A percentile compares a stretch with the other conserved stretches of the same genome.
These are phyloP conservation scores for Pseudopithomyces maydicus DNA, from an alignment of 2,329 filamentous ascomycete genomes.

Conservation along the genomic window DNA sequence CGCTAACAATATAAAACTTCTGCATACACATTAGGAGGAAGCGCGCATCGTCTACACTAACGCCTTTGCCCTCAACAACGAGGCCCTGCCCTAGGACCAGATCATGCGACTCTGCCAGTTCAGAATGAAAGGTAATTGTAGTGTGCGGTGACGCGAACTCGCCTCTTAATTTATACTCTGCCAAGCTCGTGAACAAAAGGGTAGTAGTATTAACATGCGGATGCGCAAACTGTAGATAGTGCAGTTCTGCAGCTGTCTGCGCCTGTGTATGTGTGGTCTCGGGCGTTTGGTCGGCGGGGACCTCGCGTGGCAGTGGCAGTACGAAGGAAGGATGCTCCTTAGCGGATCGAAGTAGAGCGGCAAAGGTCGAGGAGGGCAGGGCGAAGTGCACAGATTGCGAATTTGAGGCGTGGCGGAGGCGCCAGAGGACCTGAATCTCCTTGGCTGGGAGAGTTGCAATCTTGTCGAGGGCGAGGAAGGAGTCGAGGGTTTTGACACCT, in stretches of 20 bases:
- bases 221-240: slow-evolving; percentile 96
- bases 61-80: slow-evolving; percentile 75
- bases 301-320: slow-evolving; percentile 75
- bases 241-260: slow-evolving; percentile 78
- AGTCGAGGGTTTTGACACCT: slow-evolving; percentile 67
- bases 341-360: slow-evolving; percentile 72
- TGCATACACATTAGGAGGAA: slow-evolving; percentile 93
- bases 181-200: slow-evolving; percentile 90
- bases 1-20: slow-evolving; percentile 78
- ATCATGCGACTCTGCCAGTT: slow-evolving; percentile 74
- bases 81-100: slow-evolving; percentile 85
- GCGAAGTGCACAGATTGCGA: slow-evolving; percentile 80
- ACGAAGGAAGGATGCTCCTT: slow-evolving; percentile 85
- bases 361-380: slow-evolving; percentile 76
- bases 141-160: slow-evolving; percentile 93
- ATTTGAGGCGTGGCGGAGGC: slow-evolving; percentile 78
- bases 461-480: slow-evolving; percentile 81
- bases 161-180: slow-evolving; percentile 88
- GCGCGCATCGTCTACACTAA: slow-evolving; percentile 79
- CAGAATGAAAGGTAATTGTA: slow-evolving; percentile 87
- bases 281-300: slow-evolving; percentile 30
- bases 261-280: neutral
- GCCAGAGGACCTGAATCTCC: slow-evolving; percentile 89
- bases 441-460: slow-evolving; percentile 72
- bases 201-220: slow-evolving; percentile 65